Base-by-base conservation (phyloP, 768 basidiomycete species). In the Clitopilus passeckerianus region DNA sequence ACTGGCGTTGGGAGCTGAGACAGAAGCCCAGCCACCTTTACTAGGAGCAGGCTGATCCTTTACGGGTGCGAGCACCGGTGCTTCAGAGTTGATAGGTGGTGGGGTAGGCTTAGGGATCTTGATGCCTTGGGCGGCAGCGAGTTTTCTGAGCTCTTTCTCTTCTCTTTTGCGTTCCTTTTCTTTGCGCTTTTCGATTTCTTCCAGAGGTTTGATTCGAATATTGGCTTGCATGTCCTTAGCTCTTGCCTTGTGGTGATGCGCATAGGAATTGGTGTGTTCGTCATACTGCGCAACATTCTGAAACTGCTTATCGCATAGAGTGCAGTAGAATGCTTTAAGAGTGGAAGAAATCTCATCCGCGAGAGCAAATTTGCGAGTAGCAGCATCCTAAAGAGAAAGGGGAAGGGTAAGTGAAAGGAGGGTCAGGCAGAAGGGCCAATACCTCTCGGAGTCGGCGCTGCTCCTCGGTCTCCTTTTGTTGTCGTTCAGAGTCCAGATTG, bases 221-320 rank as follows among this genome's bases (percentile, higher is more conserved):
- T 85, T 85, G 27, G 85, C 84, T 74, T 91, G 89, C 89, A 93
- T 90, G 64, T 93, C 91, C 64, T 77, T 86, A 69, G 86, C 82
- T 54, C 92, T 87, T 34, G 87, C 87, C 72, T 89, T 92, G 74
- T 92, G 91, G 65, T 91, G 89, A 67, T 93, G 91, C 0, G 90
- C 89, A 64, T 92, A 93, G 6, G 92, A 92, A 66, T 93, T 93
- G 57, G 89, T 90, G 71, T 94, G 92, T 66, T 93, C 92, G 63
- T 93, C 92, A 65, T 90, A 94, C 66, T 92, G 91, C 0, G 90
- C 86, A 18, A 93, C 89, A 54, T 81, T 93, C 70, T 86, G 82
- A 74, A 93, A 93, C 69, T 94, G 92, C 69, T 93, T 93, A 61
- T 92, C 90, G 75, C 92, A 94, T 18, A 92, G 79, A 23, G 78